Base-by-base conservation (phyloP, 208 protist genomes). In the Trypanosoma theileri region DNA sequence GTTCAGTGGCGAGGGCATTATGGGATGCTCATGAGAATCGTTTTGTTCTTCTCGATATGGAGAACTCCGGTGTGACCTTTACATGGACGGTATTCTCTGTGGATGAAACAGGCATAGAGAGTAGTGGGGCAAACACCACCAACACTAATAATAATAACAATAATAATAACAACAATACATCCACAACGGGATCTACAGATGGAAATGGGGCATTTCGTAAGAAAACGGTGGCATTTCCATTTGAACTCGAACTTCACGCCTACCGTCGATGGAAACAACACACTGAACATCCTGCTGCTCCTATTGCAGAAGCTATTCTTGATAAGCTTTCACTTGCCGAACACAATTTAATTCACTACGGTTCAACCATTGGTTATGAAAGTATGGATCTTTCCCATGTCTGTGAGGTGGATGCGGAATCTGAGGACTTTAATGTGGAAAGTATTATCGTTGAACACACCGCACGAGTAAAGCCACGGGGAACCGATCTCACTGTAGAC, bases 391-490 rank as follows among this genome's bases (percentile, higher is more conserved):
- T 95, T 11, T 88, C 85, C 2, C 74, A 92, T 61, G 81, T 92
- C 2, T 95, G 89, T 71, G 78, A 89, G 73, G 76, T 82, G 24
- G 89, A 95, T 73, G 84, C 80, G 69, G 82, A 80, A 45, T 84
- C 89, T 22, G 84, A 92, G 57, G 89, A 95, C 62, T 82, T 88
- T 57, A 91, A 92, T 66, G 84, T 95, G 62, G 89, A 95, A 69
- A 85, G 82, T 63, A 95, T 95, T 53, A 81, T 90, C 7, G 89
- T 95, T 14, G 89, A 95, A 72, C 89, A 92, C 84, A 92, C 82
- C 17, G 78, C 80, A 45, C 84, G 89, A 40, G 79, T 79, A 41
- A 81, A 83, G 44, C 84, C 84, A n/a, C 75, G 79, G 26, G 84
- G 84, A 14, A 92, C 84, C 6, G 82, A 85, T 53, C 72, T 95